Evolutionary conservation across 129 eudicot species (phyloP), one percentile per base, ranked within the genome.

Genomic region (Erigeron canadensis): DNA sequence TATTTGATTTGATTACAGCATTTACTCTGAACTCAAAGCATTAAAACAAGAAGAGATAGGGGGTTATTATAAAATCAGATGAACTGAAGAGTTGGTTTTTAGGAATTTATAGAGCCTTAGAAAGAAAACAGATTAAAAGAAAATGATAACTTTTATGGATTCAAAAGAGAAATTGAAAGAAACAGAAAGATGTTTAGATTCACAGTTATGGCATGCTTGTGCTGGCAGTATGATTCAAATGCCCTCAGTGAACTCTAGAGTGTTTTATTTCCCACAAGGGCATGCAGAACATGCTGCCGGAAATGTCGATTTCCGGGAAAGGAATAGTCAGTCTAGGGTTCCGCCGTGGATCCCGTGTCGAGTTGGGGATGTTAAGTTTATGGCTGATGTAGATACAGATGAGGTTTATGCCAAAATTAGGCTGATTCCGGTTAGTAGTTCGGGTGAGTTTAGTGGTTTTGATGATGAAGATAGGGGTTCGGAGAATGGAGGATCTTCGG

Each of bases 151-250:
- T 5, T 87, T 93, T 68, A 87, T 89, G 87, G 98, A 93, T 72
- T 71, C 98, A 9, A 89, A 82, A 67, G 96, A 85, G n/a, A 85
- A 85, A 71, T 58, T 77, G 71, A 87, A 81, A 67, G 96, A 85
- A 72, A 81, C 69, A 2, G 89, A 82, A 66, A 90, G 69, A 63
- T 86, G 87, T 69, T 84, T 94, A 71, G 99, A 90, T 87, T 86
- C 99, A 72, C 97, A 94, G 80, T 70, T 94, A 64, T 94, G 99
- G 99, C 99, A 94, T 80, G 99, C 99, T 28, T 94, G 99, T 77
- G 99, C 99, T 46, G 99, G 99, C 6, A 88, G 91, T 48, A 94
- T 94, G 99, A 93, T 90, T 51, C 99, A 94, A 78, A 90, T 94
- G 97, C 99, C 97, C 8, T 54, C 80, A 42, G 85, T 86, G 7